Base-by-base conservation (phyloP, 2,329 filamentous ascomycete species). In the Lomentospora prolificans region DNA sequence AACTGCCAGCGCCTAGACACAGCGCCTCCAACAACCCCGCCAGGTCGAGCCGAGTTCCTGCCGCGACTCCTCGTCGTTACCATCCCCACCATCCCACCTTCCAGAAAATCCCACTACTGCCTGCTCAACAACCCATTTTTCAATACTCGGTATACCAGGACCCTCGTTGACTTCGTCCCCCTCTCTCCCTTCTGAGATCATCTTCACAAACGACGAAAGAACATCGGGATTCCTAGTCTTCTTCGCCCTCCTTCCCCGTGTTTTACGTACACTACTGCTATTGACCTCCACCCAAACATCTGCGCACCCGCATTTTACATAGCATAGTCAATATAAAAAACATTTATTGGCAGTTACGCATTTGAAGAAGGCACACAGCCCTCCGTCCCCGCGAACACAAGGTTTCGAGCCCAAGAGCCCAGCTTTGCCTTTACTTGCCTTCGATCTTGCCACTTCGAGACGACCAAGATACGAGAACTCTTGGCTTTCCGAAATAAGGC, bases 11-110 rank as follows among this genome's bases (percentile, higher is more conserved):
- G 30, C 30, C 41, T 24, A 8, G 17, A 46, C 41, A 46, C 41
- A 9, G 19, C 12, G 19, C 17, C 39, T 17, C 39, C 8, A 19
- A 19, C 39, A 44, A 5, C 44, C 44, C 44, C 44, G 44, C 44
- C 22, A 22, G 44, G 44, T 12, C 44, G 22, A 9, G 5, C 9
- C 22, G 22, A 48, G 44, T 48, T 22, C n/a, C 44, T 62, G 50
- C 54, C 56, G 31, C 57, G 33, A 17, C 25, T 53, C 55, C 60
- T 58, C 60, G 25, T 58, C 60, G 64, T 70, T 64, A 66, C 54
- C 58, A 46, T 48, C 44, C 22, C 44, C 44, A 22, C 44, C 44
- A 48, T 48, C 44, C 44, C 44, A 48, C 44, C 22, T 48, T 2
- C n/a, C 44, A 48, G 17, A 17, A 10, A 24, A n/a, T 9, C 19